Evolutionary conservation across 2,329 filamentous ascomycete genomes (phyloP).

Genomic region (Dothideomycetes sp.): DNA sequence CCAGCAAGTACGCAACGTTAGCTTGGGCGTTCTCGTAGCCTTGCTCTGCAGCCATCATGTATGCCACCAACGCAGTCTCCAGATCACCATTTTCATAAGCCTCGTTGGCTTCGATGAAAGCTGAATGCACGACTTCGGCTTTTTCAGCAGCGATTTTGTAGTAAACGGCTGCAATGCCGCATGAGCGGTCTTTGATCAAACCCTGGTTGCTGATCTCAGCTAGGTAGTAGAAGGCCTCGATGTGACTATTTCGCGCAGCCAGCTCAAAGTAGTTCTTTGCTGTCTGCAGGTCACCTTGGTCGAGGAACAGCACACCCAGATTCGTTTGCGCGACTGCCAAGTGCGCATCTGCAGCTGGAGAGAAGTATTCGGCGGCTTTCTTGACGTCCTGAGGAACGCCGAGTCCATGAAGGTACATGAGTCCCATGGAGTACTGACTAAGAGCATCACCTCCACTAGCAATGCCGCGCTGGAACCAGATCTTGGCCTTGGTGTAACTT

Average conservation of each 20-base stretch:
- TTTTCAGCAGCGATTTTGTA: conserved; percentile 87
- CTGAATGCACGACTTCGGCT: conserved; percentile 74
- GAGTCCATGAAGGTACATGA: conserved; percentile 74
- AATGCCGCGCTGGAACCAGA: conserved; percentile 76
- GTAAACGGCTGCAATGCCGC: conserved; percentile 64
- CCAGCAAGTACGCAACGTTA: conserved; percentile 79
- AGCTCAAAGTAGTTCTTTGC: conserved; percentile 83
- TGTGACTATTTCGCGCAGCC: conserved; percentile 68
- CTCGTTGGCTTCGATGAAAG: conserved; percentile 71
- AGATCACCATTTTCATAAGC: conserved; percentile 70
- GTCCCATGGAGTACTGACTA: conserved; percentile 71
- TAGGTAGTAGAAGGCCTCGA: conserved; percentile 86
- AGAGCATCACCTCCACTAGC: conserved; percentile 62
- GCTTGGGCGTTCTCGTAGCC: conserved; percentile 83
- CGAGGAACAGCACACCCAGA: conserved; percentile 72
- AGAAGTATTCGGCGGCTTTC: conserved; percentile 66
- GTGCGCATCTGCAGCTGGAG: conserved; percentile 70
- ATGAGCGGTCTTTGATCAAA: conserved; percentile 68
- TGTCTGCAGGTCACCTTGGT: conserved; percentile 72
- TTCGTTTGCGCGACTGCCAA: conserved; percentile 71
- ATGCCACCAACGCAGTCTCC: conserved; percentile 68
- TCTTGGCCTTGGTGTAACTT: conserved; percentile 62
- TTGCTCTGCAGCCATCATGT: conserved; percentile 83
- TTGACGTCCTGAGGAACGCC: conserved; percentile 59
- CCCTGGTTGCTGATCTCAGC: conserved; percentile 77